Base-by-base conservation (phyloP, 176 grass and related monocot genomes). In the Leersia perrieri region DNA sequence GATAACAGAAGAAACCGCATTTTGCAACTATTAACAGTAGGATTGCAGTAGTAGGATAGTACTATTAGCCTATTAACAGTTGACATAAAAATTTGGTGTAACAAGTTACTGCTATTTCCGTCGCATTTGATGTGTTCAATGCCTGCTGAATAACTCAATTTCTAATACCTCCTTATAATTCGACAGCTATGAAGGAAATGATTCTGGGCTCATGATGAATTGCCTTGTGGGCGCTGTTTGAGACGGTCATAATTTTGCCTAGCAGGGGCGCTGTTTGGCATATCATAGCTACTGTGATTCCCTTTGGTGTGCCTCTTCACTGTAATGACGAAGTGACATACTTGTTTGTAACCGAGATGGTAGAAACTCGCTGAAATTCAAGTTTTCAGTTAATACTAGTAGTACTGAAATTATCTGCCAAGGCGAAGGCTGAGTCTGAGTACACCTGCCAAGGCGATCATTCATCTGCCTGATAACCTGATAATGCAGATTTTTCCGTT, bases 121-220 rank as follows among this genome's bases (percentile, higher is more conserved):
- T 83, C 60, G 72, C 60, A 75, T 61, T 61, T n/a, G 7, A 33
- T 63, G 51, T 38, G 41, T 69, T 75, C 80, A 75, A 13, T 80
- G 36, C 79, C 33, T 88, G 28, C 58, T n/a, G 72, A 35, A 25
- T 9, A 74, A 9, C 9, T 38, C 5, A 8, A 13, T 58, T 74
- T 47, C n/a, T 68, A 30, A 57, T 82, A 15, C 6, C 40, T 76
- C 18, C 25, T 63, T 76, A 63, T 64, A 31, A 31, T 60, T 61
- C 45, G 18, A 47, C 9, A 33, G 12, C 18, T 35, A 15, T 41
- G 34, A 3, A 71, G 30, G 35, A 57, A 65, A 66, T 1, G 2
- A 15, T 68, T 68, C 58, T 35, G 30, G 22, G 60, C 7, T 66
- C 13, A 4, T 64, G 27, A 64, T 65, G 73, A 49, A 71, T 40